Percentiles rank a stretch among this genome's conserved stretches.
These are phyloP conservation scores for Tetrahymena borealis DNA, from an alignment of 73 alveolate genomes.

Conservation along the genomic window DNA sequence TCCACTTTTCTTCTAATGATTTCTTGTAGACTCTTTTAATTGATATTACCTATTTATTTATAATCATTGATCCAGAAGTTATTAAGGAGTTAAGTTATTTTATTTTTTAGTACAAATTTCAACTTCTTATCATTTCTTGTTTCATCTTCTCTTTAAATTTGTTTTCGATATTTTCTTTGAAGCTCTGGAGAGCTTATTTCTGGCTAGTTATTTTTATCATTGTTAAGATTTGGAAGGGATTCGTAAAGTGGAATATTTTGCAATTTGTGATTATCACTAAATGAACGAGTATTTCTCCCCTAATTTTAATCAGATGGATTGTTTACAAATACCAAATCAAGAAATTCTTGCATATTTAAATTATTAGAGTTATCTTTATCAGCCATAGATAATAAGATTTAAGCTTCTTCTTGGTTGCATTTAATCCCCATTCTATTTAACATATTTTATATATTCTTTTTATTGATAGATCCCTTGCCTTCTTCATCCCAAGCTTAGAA, in stretches of 20 bases:
- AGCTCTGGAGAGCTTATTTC: not conserved
- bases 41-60: not conserved
- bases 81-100: not conserved
- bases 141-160: not conserved
- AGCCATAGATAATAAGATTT: not conserved
- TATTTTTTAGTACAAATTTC: not conserved
- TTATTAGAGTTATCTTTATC: not conserved
- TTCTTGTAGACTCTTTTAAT: not conserved
- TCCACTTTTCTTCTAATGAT: not conserved
- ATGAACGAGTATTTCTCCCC: not conserved
- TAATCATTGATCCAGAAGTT: not conserved
- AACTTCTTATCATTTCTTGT: not conserved
- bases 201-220: not conserved
- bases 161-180: not conserved
- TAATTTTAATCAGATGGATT: not conserved
- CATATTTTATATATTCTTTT: not conserved
- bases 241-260: not conserved
- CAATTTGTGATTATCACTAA: not conserved
- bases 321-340: not conserved
- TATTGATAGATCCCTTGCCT: not conserved
- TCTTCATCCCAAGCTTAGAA: not conserved
- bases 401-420: not conserved
- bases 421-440: not conserved
- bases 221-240: not conserved
- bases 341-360: not conserved